phyloP scores from a whole-genome alignment of 352 stramenopile genomes.

The Globisporangium yorkense region DNA sequence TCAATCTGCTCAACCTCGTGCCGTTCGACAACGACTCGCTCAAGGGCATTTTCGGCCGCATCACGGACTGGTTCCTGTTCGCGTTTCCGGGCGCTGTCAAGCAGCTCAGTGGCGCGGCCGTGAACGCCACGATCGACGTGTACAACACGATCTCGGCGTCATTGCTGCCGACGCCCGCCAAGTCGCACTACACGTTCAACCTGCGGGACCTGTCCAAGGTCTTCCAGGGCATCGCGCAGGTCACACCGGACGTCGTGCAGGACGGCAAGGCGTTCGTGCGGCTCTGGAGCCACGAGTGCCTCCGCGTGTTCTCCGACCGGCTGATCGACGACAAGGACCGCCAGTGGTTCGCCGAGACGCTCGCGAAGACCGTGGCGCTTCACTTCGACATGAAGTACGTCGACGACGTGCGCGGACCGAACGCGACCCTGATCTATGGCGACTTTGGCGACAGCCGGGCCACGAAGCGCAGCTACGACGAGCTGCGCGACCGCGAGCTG shows the following conservation, averaged over 20 bases:
- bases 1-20: conserved; percentile 93
- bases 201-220: conserved; percentile 91
- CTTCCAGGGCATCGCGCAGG: conserved; percentile 89
- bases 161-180: conserved; percentile 89
- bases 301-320: conserved; percentile 89
- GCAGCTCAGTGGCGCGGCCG: conserved; percentile 52
- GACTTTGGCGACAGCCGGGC: conserved; percentile 84
- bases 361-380: conserved; percentile 60
- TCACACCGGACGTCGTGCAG: conserved; percentile 65
- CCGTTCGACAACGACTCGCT: conserved; percentile 88
- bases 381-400: conserved; percentile 82
- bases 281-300: conserved; percentile 90
- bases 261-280: conserved; percentile 85
- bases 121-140: conserved; percentile 88
- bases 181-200: conserved; percentile 95
- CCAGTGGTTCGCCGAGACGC: conserved; percentile 73
- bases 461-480: conserved; percentile 75
- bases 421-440: conserved; percentile 82
- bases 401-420: conserved; percentile 46
- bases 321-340: conserved; percentile 89
- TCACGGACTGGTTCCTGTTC: conserved; percentile 88
- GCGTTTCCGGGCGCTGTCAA: conserved; percentile 83
- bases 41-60: conserved; percentile 82
- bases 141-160: conserved; percentile 90
- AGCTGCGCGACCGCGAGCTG: conserved; percentile 78